Conservation (phyloP, 2,329 filamentous ascomycete genomes). For the Diaporthe longicolla region DNA sequence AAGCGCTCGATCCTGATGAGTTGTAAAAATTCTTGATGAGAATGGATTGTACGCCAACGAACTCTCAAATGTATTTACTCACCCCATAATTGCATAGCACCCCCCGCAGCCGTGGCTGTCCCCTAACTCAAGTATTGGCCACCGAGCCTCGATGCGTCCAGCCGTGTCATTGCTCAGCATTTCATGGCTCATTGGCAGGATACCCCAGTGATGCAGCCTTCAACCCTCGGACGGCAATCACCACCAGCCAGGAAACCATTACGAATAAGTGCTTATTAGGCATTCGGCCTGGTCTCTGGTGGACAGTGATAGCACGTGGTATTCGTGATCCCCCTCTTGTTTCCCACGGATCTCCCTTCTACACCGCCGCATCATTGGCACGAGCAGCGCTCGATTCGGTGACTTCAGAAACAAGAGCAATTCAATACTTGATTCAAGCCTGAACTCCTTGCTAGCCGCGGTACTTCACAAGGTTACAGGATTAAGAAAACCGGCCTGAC, state of each 20-base stretch:
- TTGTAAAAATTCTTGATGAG: constrained; percentile 11
- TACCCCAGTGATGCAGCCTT: too few relatives aligned
- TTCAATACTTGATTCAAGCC: constrained; percentile 6
- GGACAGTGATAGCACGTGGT: background rate
- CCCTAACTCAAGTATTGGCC: too few relatives aligned
- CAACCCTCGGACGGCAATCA: background rate
- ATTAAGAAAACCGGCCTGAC: background rate
- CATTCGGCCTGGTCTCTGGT: background rate
- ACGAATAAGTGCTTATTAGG: background rate
- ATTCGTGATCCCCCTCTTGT: background rate
- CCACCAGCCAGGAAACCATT: background rate
- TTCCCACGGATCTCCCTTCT: background rate
- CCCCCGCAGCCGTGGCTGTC: background rate
- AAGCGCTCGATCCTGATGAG: constrained; percentile 20
- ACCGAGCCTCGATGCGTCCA: background rate
- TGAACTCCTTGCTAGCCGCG: constrained; percentile 30
- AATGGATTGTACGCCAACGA: background rate
- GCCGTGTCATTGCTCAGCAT: background rate
- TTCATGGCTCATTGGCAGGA: background rate
- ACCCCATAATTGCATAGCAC: background rate
- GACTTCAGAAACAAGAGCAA: background rate
- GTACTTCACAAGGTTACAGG: constrained; percentile 8
- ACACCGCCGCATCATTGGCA: background rate
- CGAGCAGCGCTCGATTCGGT: too few relatives aligned
- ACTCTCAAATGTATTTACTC: background rate